phyloP scores from a whole-genome alignment of 2,329 filamentous ascomycete genomes.

The Colletotrichum plurivorum region DNA sequence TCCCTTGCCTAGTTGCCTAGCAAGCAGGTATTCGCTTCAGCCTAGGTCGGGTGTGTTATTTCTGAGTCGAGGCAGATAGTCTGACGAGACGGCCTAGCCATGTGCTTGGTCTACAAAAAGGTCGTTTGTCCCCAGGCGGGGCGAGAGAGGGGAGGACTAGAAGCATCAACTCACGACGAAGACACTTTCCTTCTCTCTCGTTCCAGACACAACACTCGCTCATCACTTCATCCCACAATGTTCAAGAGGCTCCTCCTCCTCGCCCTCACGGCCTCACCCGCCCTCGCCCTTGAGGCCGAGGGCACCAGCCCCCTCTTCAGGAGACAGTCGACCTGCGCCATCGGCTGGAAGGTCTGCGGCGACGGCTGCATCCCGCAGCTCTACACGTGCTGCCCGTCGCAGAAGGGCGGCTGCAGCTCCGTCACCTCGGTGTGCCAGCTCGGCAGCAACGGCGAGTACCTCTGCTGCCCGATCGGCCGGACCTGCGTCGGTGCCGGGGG shows the following conservation, averaged over 20 bases:
- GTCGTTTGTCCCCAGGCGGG: too few species aligned
- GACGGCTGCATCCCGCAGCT: constrained; percentile 46
- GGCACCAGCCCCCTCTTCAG: constrained; percentile 37
- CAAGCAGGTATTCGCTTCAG: too few species aligned
- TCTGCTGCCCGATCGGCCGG: constrained; percentile 49
- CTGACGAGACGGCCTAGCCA: too few species aligned
- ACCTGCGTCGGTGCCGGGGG: constrained; percentile 47
- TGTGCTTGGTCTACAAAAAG: too few species aligned
- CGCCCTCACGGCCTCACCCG: constrained; percentile 40
- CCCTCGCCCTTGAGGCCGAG: constrained; percentile 37
- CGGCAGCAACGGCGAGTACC: constrained; percentile 45
- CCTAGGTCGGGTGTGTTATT: too few species aligned
- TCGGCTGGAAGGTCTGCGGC: constrained; percentile 47
- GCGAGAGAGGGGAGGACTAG: not conserved
- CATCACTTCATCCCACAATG: constrained; percentile 42
- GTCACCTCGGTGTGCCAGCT: constrained; percentile 44
- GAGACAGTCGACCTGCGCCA: constrained; percentile 45
- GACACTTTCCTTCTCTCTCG: not conserved
- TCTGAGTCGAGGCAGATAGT: too few species aligned
- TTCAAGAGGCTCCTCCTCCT: constrained; percentile 45
- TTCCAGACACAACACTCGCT: not conserved
- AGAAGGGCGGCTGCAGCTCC: constrained; percentile 46
- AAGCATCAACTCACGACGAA: not conserved
- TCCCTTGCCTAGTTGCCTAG: not conserved
- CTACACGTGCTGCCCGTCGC: constrained; percentile 50